Evolutionary conservation across 2,329 filamentous ascomycete genomes (phyloP), one percentile per base, ranked within the genome.

Genomic region (Helicocarpus griseus): DNA sequence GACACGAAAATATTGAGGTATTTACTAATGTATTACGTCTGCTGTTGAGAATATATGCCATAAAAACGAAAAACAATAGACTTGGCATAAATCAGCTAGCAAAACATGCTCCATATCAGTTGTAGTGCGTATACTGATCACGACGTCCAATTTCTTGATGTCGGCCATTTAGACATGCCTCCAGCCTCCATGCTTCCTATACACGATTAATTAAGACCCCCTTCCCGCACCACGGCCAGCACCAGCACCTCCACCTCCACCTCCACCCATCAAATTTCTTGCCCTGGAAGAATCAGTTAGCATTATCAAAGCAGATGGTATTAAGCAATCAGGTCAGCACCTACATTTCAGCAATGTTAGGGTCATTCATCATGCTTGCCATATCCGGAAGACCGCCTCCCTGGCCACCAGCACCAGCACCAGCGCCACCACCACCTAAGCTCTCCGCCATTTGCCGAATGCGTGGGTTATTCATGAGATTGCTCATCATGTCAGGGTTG

Each of bases 401-500:
- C 11, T 68, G 64, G 22, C 71, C 63, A 31, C 61, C 64, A 28
- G 60, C 65, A 36, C 56, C 59, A 26, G 59, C 66, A 26, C 63
- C 70, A 47, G 21, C 21, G 26, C 29, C 29, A 26, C 64, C 68
- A 26, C 67, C 69, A 19, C 72, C 72, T 50, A 95, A 89, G 61
- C 80, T 81, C 64, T 86, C 83, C 43, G 89, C 89, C 89, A 96
- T 91, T 65, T 94, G 82, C 52, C 87, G 80, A 56, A 97, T 73
- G 55, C 84, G 81, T 2, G 93, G 93, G 76, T 98, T 97, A 77
- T 77, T 89, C 90, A 98, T 95, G 53, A 98, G 72, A 68, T 89
- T 93, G 66, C 77, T 80, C 82, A 97, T 86, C 76, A 90, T 82
- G 8, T 95, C 87, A 0, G 93, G 93, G 73, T 98, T 96, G 73